These are phyloP conservation scores for Holtermanniella nyarrowii DNA, from an alignment of 768 basidiomycete genomes.

Conservation along the genomic window DNA sequence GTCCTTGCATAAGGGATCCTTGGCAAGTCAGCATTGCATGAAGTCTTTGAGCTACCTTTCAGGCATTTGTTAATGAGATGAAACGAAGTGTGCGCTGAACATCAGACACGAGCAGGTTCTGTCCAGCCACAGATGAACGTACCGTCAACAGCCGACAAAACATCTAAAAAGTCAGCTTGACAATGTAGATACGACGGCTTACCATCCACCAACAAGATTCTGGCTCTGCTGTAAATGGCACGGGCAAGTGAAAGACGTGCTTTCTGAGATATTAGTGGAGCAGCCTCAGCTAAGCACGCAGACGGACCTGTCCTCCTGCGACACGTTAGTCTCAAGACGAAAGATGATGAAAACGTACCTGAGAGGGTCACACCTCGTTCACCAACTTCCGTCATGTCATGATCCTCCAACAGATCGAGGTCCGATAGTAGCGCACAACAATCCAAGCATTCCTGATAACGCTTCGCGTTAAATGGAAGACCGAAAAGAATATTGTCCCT, in stretches of 20 bases:
- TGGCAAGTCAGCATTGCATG: neutral
- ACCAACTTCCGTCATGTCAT: slow-evolving; percentile 38
- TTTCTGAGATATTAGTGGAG: too few species aligned
- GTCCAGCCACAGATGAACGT: too few species aligned
- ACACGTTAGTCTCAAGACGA: neutral
- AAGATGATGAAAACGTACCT: slow-evolving; percentile 7
- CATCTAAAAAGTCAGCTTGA: slow-evolving; percentile 18
- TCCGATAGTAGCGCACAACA: slow-evolving; percentile 30
- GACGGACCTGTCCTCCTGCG: neutral
- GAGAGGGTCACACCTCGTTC: slow-evolving; percentile 30
- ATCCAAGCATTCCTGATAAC: slow-evolving; percentile 30
- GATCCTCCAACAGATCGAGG: slow-evolving; percentile 24
- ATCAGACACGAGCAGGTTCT: too few species aligned
- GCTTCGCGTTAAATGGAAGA: slow-evolving; percentile 25
- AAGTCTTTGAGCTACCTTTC: slow-evolving; percentile 1
- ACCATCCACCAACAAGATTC: slow-evolving; percentile 28
- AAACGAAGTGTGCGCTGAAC: slow-evolving; percentile 30
- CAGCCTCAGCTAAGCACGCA: slow-evolving; percentile 3
- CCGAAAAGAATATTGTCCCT: slow-evolving; percentile 49
- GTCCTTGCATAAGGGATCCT: slow-evolving; percentile 15
- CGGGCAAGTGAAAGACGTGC: slow-evolving; percentile 36
- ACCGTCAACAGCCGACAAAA: slow-evolving; percentile 37
- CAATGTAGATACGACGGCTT: neutral
- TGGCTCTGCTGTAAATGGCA: slow-evolving; percentile 37
- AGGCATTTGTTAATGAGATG: slow-evolving; percentile 33